phyloP scores from a whole-genome alignment of 1,139 yeast species.

The Yamadazyma trypodendri region DNA sequence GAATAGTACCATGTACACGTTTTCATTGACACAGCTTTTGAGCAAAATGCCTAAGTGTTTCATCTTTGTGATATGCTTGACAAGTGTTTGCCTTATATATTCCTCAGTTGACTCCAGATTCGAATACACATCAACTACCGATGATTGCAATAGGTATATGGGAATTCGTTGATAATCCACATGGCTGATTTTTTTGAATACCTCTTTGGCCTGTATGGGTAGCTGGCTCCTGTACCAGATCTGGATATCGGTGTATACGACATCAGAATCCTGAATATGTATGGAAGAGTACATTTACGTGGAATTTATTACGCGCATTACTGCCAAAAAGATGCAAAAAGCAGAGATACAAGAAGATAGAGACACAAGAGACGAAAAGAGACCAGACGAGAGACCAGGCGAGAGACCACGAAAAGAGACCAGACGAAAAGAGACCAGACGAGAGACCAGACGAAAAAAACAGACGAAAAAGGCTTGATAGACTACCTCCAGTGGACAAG shows the following conservation, averaged over 20 bases:
- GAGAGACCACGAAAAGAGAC: no score
- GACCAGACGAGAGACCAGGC: no score
- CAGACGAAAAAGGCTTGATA: no score
- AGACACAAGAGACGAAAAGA: no score
- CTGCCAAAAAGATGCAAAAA: slow-evolving; percentile 4
- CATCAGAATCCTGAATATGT: slow-evolving; percentile 9
- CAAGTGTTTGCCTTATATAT: slow-evolving; percentile 25
- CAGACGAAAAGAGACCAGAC: no score
- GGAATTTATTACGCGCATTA: slow-evolving; percentile 3
- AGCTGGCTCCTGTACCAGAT: slow-evolving; percentile 21
- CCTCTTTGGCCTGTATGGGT: slow-evolving; percentile 9
- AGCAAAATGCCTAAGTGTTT: slow-evolving; percentile 19
- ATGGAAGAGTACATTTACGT: slow-evolving; percentile 7
- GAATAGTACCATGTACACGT: slow-evolving; percentile 22
- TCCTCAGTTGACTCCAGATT: slow-evolving; percentile 19
- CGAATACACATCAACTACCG: slow-evolving; percentile 29
- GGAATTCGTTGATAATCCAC: slow-evolving; percentile 30
- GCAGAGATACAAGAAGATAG: no score
- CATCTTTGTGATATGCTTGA: slow-evolving; percentile 13
- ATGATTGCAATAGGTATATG: slow-evolving; percentile 24
- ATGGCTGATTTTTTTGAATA: slow-evolving; percentile 11
- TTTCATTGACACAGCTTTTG: slow-evolving; percentile 12
- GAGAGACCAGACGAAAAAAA: no score
- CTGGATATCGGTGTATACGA: slow-evolving; percentile 23
- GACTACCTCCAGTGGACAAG: no score